phyloP scores from a whole-genome alignment of 306 rosid species.

The Gastrolobium bilobum region DNA sequence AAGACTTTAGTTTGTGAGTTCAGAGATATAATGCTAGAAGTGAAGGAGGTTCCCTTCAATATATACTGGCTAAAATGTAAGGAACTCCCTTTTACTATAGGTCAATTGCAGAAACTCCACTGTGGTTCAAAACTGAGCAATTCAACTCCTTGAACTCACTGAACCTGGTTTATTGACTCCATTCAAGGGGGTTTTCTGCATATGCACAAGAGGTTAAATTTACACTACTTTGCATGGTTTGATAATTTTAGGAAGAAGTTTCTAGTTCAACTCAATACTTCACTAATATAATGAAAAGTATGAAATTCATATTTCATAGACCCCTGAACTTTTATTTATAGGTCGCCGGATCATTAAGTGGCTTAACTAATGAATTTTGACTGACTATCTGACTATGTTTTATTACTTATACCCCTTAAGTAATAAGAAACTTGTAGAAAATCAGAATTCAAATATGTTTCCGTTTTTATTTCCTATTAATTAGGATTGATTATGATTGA shows the following conservation, averaged over 20 bases:
- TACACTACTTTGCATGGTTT: neutral
- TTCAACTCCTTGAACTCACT: neutral
- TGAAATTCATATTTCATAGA: neutral
- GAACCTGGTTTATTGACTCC: neutral
- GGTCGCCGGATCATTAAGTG: neutral
- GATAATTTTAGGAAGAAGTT: neutral
- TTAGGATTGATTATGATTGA: no score
- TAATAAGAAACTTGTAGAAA: neutral
- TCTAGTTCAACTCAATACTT: neutral
- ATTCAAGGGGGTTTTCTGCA: neutral
- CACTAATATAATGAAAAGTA: neutral
- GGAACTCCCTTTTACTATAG: constrained; percentile 12
- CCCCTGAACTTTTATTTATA: neutral
- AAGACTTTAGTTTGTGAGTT: neutral
- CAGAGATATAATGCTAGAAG: neutral
- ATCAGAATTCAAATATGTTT: no score
- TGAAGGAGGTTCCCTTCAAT: no score
- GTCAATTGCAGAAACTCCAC: neutral
- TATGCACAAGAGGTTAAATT: neutral
- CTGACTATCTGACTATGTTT: neutral
- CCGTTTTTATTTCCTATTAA: no score
- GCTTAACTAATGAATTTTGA: neutral
- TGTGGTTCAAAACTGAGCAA: neutral
- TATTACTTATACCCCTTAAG: neutral
- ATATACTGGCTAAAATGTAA: neutral